phyloP scores from a whole-genome alignment of 371 early-diverging fungal species.

The Massospora cicadina region DNA sequence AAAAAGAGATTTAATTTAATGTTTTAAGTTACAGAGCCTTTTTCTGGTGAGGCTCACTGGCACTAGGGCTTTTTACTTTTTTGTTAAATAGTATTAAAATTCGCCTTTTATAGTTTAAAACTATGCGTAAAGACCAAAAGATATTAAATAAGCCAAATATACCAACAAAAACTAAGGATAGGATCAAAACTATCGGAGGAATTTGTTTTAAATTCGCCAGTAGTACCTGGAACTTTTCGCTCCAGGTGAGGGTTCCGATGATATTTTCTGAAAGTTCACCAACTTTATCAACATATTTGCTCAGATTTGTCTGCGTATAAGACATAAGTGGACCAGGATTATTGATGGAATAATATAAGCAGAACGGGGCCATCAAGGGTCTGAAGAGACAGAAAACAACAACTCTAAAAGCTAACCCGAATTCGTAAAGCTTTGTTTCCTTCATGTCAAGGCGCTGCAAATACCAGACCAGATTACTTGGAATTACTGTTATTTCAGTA shows the following conservation, averaged over 20 bases:
- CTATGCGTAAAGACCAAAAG: neutral
- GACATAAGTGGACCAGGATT: constrained; percentile 2
- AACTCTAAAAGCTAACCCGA: neutral
- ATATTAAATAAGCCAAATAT: constrained; percentile 1
- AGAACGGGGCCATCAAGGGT: neutral
- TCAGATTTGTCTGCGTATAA: neutral
- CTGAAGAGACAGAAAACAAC: neutral
- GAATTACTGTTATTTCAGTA: constrained; percentile 10
- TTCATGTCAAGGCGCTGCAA: constrained; percentile 2
- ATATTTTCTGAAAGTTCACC: neutral
- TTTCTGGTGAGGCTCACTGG: no score
- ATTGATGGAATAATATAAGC: constrained; percentile 1
- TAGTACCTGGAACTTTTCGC: neutral
- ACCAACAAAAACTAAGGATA: neutral
- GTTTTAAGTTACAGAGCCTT: no score
- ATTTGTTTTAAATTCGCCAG: neutral
- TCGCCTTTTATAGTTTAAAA: neutral
- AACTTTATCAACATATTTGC: neutral
- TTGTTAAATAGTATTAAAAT: neutral
- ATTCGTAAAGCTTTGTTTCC: neutral
- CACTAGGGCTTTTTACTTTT: no score
- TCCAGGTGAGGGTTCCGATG: neutral
- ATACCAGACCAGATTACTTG: constrained; percentile 4
- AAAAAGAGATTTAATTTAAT: no score
- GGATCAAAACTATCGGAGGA: neutral